Evolutionary conservation across 2,329 filamentous ascomycete genomes (phyloP), one percentile per base, ranked within the genome.

Genomic region (Fusarium sp.): DNA sequence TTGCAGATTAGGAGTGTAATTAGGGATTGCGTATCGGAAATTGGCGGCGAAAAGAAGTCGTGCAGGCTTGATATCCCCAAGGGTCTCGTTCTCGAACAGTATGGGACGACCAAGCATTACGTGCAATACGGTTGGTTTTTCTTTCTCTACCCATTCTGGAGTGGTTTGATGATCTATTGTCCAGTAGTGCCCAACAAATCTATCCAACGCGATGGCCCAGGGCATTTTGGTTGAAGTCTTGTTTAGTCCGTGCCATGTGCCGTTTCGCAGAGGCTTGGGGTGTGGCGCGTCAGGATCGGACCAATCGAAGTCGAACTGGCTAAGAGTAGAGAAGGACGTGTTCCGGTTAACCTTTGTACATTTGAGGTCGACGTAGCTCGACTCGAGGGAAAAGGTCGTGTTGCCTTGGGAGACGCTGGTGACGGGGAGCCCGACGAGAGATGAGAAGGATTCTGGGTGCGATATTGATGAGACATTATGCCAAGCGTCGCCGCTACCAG

Each of bases 291-390:
- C 13, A 13, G 31, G 31, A 34, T 34, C 31, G 7, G 31, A 5
- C 31, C 31, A 34, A 3, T 11, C n/a, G 12, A 34, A 34, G 11
- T 13, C 12, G 31, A 13, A 13, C 12, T 34, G 13, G 12, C 13
- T 34, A 6, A 13, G 7, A 6, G 31, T 6, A 34, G 22, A 8
- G 4, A 7, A 13, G 12, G 3, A 10, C 5, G 25, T 25, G n/a
- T 25, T 15, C 12, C 12, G 7, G 8, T 24, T 13, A 10, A 31
- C 22, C 15, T 29, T 47, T 12, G 19, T 42, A 15, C 57, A 60
- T 4, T 50, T 32, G 3, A 62, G 50, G 10, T 53, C 9, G 2
- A 59, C 25, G 26, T 62, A 62, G 45, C 38, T 64, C 6, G 58
- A 58, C 26, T 64, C 53, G 7, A 62, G 13, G 1, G 36, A 24